Evolutionary conservation across 2,329 filamentous ascomycete genomes (phyloP).

Genomic region (Meredithiella fracta): DNA sequence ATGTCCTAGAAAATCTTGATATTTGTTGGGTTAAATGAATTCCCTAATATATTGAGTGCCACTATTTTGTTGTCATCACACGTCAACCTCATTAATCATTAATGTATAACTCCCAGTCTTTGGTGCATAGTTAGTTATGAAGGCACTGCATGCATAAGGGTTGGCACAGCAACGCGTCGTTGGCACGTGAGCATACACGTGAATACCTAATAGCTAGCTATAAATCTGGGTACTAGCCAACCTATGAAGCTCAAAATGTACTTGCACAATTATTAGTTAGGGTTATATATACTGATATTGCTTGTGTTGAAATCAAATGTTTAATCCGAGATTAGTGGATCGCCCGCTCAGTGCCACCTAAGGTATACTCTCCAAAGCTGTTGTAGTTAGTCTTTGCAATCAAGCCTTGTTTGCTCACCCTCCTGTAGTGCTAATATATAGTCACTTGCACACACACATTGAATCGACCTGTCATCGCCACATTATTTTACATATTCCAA

Average conservation of each 20-base stretch:
- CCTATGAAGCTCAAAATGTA: background rate
- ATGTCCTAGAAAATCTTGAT: background rate
- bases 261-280: too few species aligned
- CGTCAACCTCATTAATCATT: background rate
- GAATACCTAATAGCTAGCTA: background rate
- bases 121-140: background rate
- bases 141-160: background rate
- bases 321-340: background rate
- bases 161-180: constrained; percentile 5
- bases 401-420: background rate
- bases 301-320: background rate
- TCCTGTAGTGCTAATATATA: background rate
- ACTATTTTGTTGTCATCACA: too few species aligned
- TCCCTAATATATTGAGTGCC: background rate
- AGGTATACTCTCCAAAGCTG: background rate
- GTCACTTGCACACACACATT: too few species aligned
- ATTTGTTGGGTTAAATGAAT: too few species aligned
- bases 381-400: background rate
- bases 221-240: background rate
- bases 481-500: too few species aligned
- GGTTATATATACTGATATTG: too few species aligned
- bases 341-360: background rate
- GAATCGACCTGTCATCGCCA: too few species aligned
- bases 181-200: background rate
- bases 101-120: background rate